Conservation (phyloP, 1,284 basidiomycete genomes). For the Pyrrhoderma lamaoense region DNA sequence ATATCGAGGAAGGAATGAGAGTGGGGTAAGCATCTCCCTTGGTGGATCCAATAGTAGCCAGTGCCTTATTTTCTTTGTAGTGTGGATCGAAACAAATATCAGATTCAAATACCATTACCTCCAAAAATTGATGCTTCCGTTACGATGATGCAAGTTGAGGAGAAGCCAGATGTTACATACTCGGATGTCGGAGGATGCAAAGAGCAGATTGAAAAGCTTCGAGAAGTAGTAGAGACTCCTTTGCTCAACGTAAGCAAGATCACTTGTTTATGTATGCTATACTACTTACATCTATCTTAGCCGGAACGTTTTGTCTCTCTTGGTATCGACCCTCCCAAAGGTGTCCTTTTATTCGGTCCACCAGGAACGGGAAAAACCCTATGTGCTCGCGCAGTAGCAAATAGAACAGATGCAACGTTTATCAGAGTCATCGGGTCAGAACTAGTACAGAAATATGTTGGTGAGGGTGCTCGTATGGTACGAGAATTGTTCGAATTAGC, state of each 20-base stretch:
- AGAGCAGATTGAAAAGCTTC: conserved; percentile 98
- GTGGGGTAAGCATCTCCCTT: conserved; percentile 67
- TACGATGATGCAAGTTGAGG: conserved; percentile 99
- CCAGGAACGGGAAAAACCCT: conserved; percentile 99
- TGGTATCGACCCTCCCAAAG: conserved; percentile 98
- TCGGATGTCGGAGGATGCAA: conserved; percentile 98
- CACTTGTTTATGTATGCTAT: background rate
- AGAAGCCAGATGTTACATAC: conserved; percentile 98
- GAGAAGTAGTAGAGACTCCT: conserved; percentile 98
- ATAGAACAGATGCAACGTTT: conserved; percentile 98
- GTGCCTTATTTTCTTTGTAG: too few species aligned
- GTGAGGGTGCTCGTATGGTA: conserved; percentile 98
- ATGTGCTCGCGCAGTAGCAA: conserved; percentile 96
- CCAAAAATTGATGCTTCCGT: conserved; percentile 99
- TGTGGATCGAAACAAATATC: conserved; percentile 92
- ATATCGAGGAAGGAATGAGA: conserved; percentile 99
- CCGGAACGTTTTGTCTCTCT: conserved; percentile 97
- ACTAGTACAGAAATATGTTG: conserved; percentile 98
- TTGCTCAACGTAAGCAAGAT: conserved; percentile 71
- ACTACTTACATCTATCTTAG: conserved; percentile 37
- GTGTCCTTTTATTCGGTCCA: conserved; percentile 92
- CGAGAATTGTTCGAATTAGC: conserved; percentile 99
- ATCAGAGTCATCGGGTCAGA: conserved; percentile 99
- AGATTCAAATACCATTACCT: conserved; percentile 99
- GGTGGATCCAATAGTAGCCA: too few species aligned